Base-by-base conservation (phyloP, 2,329 filamentous ascomycete species). In the Colletotrichum musae region DNA sequence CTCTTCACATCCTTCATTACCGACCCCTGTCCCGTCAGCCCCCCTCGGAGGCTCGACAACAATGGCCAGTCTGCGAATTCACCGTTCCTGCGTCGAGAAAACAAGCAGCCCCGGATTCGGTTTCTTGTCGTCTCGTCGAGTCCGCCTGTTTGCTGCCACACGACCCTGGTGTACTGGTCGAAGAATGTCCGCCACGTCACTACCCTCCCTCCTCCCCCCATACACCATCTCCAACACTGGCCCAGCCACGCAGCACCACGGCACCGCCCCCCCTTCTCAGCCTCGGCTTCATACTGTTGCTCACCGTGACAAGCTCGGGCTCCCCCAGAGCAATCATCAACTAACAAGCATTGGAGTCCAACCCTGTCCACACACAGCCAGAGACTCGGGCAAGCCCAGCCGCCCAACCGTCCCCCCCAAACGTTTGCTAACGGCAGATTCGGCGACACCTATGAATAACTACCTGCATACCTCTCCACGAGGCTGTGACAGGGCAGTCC, bases 81-180 rank as follows among this genome's bases (percentile, higher is more conserved):
- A 18, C 15, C 32, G 48, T 69, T 59, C 61, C 61, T 69, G 64
- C 58, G 24, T 65, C 32, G 66, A 56, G 54, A 24, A 32, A 65
- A 65, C 50, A 65, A 65, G 48, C 18, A 21, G 36, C n/a, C 47
- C 24, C 58, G 12, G 43, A 63, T 36, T 45, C 16, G 36, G 28
- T 45, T 13, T 9, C n/a, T 32, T 18, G 18, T 18, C 24, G 36
- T 39, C 16, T 36, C 4, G 7, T 28, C 21, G 9, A 32, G 50
- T 52, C 45, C 21, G 43, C 45, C 13, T n/a, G 41, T 58, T 48
- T 50, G 47, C 47, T 50, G 21, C 47, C 18, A 50, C 21, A 50
- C 47, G 12, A 24, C 21, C 47, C 47, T 13, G 7, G 13, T 21
- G 13, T 9, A 21, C 47, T 26, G 47, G 18, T 10, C 18, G 21